phyloP scores from a whole-genome alignment of 768 basidiomycete species.

The Pleurotus pulmonarius region DNA sequence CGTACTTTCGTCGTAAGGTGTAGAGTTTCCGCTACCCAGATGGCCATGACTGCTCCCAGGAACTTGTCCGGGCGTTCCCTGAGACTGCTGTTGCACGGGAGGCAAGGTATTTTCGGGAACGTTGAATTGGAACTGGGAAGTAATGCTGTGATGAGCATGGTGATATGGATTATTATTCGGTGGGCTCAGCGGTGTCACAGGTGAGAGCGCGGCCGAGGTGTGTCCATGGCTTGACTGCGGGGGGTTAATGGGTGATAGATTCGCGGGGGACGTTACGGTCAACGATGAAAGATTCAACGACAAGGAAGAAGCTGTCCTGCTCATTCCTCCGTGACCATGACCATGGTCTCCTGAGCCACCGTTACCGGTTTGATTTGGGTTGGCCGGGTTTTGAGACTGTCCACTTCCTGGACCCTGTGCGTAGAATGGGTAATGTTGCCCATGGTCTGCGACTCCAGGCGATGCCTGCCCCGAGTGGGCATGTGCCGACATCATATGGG shows the following conservation, averaged over 20 bases:
- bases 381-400: slow-evolving; percentile 25
- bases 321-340: slow-evolving; percentile 17
- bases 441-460: background rate
- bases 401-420: slow-evolving; percentile 10
- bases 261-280: slow-evolving; percentile 62
- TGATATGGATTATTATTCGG: slow-evolving; percentile 33
- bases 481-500: slow-evolving; percentile 13
- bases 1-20: slow-evolving; percentile 24
- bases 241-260: slow-evolving; percentile 59
- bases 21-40: slow-evolving; percentile 16
- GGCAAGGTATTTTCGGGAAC: slow-evolving; percentile 23
- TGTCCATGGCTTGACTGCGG: slow-evolving; percentile 24
- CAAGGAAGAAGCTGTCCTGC: slow-evolving; percentile 35
- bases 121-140: slow-evolving; percentile 52
- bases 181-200: slow-evolving; percentile 61
- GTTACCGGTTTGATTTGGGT: slow-evolving; percentile 24
- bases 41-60: slow-evolving; percentile 5
- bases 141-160: slow-evolving; percentile 36
- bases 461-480: slow-evolving; percentile 7
- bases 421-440: slow-evolving; percentile 9
- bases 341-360: slow-evolving; percentile 24
- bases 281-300: slow-evolving; percentile 69
- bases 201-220: slow-evolving; percentile 36
- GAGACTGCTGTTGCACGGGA: slow-evolving; percentile 21
- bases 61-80: slow-evolving; percentile 3